Conservation (phyloP, 2,329 filamentous ascomycete genomes). For the Geosmithia putterillii region DNA sequence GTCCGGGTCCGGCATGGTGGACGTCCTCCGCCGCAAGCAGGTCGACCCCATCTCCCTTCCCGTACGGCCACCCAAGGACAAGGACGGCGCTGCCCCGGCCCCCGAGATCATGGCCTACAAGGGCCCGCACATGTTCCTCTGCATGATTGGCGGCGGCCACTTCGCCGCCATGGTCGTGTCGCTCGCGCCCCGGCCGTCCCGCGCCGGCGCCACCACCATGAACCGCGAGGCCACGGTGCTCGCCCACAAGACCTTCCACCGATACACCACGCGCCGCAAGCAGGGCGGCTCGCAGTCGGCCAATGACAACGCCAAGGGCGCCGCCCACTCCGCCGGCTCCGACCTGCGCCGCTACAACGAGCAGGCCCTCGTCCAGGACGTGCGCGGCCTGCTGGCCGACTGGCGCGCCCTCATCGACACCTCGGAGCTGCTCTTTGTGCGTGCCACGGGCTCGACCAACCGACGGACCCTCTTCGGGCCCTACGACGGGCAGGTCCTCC, state of each 20-base stretch:
- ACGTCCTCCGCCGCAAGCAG: constrained; percentile 66
- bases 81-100: constrained; percentile 37
- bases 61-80: constrained; percentile 66
- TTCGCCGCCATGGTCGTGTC: constrained; percentile 96
- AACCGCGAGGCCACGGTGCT: constrained; percentile 79
- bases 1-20: too few species aligned
- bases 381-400: constrained; percentile 65
- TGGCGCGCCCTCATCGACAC: constrained; percentile 83
- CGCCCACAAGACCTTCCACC: constrained; percentile 94
- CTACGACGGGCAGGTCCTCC: constrained; percentile 78
- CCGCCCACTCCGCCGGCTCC: constrained; percentile 87
- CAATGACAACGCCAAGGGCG: constrained; percentile 87
- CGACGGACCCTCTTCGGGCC: constrained; percentile 79
- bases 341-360: constrained; percentile 89
- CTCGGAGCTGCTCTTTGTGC: constrained; percentile 75
- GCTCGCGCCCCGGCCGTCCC: constrained; percentile 66
- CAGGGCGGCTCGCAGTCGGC: constrained; percentile 92
- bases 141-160: constrained; percentile 97
- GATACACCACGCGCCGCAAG: constrained; percentile 91
- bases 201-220: constrained; percentile 55
- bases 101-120: constrained; percentile 44
- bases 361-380: constrained; percentile 76
- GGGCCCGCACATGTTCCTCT: constrained; percentile 83
- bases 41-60: constrained; percentile 42
- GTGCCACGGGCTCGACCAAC: constrained; percentile 80